Base-by-base conservation (phyloP, 768 basidiomycete genomes). In the Russula ochroleuca region DNA sequence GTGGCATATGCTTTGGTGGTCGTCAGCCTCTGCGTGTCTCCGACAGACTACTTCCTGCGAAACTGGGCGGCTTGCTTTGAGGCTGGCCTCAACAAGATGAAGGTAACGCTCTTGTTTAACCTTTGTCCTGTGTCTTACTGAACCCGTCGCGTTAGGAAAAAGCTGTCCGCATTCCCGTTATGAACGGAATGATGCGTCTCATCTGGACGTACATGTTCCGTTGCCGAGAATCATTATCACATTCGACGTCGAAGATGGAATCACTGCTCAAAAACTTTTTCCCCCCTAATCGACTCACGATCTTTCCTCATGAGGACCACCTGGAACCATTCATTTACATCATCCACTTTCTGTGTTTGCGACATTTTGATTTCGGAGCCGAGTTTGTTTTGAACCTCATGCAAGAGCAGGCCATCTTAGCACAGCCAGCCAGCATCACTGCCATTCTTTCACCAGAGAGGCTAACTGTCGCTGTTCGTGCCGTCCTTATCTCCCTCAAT, bases 161-260 rank as follows among this genome's bases (percentile, higher is more conserved):
- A 67, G 78, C 85, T 0, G 79, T 81, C 60, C 84, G 93, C 14
- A 77, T 83, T 0, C 80, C 84, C 2, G 81, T 92, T 23, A 78
- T 95, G 76, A 95, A 94, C 68, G 90, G 91, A 14, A 83, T 90
- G 61, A 72, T 93, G 66, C 85, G 95, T 10, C 74, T 97, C 47
- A 76, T 94, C 38, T 98, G 94, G 95, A 92, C 94, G 2, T 98
- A 97, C 73, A 79, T 97, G n/a, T 95, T 92, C 71, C 87, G 95
- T 17, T 95, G 93, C 71, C 86, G 88, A 67, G 95, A 98, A 73
- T 81, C 89, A 6, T 77, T 84, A 2, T 90, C 94, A 0, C 87
- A 90, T 3, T 86, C 85, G n/a, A 84, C 85, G n/a, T 76, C 84
- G 33, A 92, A 88, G 70, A 75, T 98, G 45, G 94, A 97, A 65